Base-by-base conservation (phyloP, 2,329 filamentous ascomycete genomes). In the Fusarium poae region DNA sequence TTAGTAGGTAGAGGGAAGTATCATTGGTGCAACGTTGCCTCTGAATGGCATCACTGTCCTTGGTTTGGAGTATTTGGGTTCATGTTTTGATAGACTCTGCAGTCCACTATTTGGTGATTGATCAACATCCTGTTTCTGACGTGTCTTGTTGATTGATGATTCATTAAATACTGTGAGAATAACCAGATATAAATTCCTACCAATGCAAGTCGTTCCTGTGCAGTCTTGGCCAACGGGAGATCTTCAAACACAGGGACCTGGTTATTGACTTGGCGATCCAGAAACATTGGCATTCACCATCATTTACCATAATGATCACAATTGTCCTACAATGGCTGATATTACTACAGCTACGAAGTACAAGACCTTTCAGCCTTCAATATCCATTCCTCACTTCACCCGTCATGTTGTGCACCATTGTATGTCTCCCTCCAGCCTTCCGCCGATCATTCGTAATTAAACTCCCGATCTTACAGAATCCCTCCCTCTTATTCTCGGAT, bases 191-290 rank as follows among this genome's bases (percentile, higher is more conserved):
- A 11, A 12, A 2, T 21, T 29, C 21, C 39, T 21, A 27, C 25
- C 40, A 61, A 52, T 53, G 45, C 40, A 59, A 18, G 46, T 65
- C 30, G 60, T 60, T 44, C 8, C 39, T 13, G 13, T 20, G 35
- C 30, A 52, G 43, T 68, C 65, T 68, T 68, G 65, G 65, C 65
- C 18, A 21, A 10, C 65, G 65, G 65, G 59, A 65, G 65, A 65
- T 68, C 65, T 64, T 44, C 63, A 42, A 23, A 18, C 40, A 45
- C 30, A 21, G 35, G 45, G 25, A 57, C 57, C 40, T 44, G 16
- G 37, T n/a, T 37, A 44, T 44, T 20, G 15, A 60, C 65, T 68
- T 66, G 65, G 65, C 65, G 55, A 66, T 68, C 23, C 20, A 46
- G 39, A 43, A 12, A 37, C 52, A 58, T 64, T 42, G 43, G 27